Percentiles rank a stretch among this genome's conserved stretches.
These are phyloP conservation scores for Globisporangium solare DNA, from an alignment of 352 stramenopile species.

Conservation along the genomic window DNA sequence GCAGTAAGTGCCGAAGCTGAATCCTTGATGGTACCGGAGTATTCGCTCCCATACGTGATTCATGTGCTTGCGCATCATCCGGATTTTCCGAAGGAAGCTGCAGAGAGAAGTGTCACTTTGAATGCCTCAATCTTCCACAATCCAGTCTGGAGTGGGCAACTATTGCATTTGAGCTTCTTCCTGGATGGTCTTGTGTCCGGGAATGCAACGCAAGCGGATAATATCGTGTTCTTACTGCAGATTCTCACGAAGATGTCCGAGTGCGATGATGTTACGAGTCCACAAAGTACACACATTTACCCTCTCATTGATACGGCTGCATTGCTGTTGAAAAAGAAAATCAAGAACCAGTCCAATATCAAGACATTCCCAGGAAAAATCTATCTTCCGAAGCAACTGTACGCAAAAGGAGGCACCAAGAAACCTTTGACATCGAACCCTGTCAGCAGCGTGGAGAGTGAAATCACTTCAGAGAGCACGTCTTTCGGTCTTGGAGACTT, in stretches of 20 bases:
- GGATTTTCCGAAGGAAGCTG: conserved; percentile 44
- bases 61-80: conserved; percentile 80
- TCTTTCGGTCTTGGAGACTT: not conserved
- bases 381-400: conserved; percentile 77
- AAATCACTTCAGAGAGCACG: not conserved
- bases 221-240: conserved; percentile 84
- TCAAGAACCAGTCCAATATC: conserved; percentile 83
- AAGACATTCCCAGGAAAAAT: conserved; percentile 82
- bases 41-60: conserved; percentile 74
- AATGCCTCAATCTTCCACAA: conserved; percentile 27
- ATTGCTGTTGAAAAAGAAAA: conserved; percentile 68
- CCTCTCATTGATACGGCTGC: conserved; percentile 57
- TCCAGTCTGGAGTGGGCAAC: conserved; percentile 45
- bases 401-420: conserved; percentile 12
- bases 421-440: not conserved
- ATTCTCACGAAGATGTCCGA: conserved; percentile 72
- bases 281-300: conserved; percentile 45
- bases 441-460: not conserved
- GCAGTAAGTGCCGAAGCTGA: conserved; percentile 10
- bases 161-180: conserved; percentile 64
- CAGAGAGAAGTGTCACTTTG: conserved; percentile 23
- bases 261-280: conserved; percentile 55
- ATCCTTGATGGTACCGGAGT: conserved; percentile 81
- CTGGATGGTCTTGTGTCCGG: conserved; percentile 61
- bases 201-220: conserved; percentile 53